These are phyloP conservation scores for Triticum urartu DNA, from an alignment of 176 grass and related monocot species.

Conservation along the genomic window DNA sequence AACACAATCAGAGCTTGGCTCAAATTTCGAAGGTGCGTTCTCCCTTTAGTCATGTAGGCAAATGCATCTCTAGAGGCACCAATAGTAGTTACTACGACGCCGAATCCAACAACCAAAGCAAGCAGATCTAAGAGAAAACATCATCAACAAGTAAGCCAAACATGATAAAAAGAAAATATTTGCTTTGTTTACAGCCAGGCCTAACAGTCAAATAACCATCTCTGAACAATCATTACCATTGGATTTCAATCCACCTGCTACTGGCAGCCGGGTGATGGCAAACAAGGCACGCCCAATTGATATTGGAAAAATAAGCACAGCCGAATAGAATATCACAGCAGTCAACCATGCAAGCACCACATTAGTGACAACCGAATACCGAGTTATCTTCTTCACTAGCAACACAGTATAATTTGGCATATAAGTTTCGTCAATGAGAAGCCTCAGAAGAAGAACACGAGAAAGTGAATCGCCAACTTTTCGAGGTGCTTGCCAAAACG, in stretches of 20 bases:
- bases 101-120: slow-evolving; percentile 39
- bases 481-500: slow-evolving; percentile 25
- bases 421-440: slow-evolving; percentile 4
- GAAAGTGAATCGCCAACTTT: slow-evolving; percentile 23
- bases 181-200: not conserved
- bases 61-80: slow-evolving; percentile 22
- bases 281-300: slow-evolving; percentile 43
- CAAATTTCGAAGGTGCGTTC: slow-evolving; percentile 20
- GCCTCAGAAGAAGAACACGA: not conserved
- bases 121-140: slow-evolving; percentile 41
- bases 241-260: slow-evolving; percentile 35
- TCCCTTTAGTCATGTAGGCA: slow-evolving; percentile 17
- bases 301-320: slow-evolving; percentile 38
- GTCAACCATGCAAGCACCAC: slow-evolving; percentile 28
- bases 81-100: slow-evolving; percentile 30
- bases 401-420: slow-evolving; percentile 15
- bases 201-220: not conserved
- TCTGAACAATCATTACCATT: slow-evolving; percentile 44
- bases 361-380: slow-evolving; percentile 9
- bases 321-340: slow-evolving; percentile 41
- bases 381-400: slow-evolving; percentile 12
- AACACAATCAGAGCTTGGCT: slow-evolving; percentile 28
- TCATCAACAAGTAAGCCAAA: slow-evolving; percentile 5
- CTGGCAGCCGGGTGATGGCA: slow-evolving; percentile 32
- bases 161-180: not conserved